Evolutionary conservation across 495 filamentous ascomycete genomes (phyloP).

Genomic region (Rusavskia elegans): DNA sequence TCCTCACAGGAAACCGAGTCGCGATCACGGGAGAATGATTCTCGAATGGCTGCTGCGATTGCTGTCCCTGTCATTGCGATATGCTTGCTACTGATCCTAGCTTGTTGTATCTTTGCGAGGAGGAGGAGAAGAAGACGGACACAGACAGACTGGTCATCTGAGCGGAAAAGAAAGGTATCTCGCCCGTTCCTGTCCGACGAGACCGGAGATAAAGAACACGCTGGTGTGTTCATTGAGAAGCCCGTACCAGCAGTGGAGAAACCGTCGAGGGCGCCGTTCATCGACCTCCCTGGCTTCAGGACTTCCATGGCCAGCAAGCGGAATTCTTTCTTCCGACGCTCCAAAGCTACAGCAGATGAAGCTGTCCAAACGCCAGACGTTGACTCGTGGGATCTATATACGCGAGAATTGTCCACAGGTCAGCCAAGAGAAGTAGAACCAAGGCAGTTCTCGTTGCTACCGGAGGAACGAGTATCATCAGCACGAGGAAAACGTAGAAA

Average conservation of each 20-base stretch:
- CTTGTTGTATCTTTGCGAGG: slow-evolving; percentile 27
- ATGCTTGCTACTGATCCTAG: slow-evolving; percentile 21
- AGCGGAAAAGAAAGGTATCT: slow-evolving; percentile 6
- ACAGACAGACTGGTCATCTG: not conserved
- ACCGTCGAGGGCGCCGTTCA: slow-evolving; percentile 2
- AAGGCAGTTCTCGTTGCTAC: not conserved
- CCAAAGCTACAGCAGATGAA: not conserved
- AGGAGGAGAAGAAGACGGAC: slow-evolving; percentile 16
- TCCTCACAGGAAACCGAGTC: not conserved
- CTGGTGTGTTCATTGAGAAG: not conserved
- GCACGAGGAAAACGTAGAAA: not conserved
- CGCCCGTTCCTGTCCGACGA: not conserved
- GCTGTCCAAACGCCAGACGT: not conserved
- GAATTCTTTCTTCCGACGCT: not conserved
- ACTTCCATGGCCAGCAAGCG: not conserved
- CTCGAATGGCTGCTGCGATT: slow-evolving; percentile 23
- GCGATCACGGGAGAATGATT: not conserved
- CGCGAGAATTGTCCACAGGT: not conserved
- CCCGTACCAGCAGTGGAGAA: not conserved
- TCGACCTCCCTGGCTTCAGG: slow-evolving; percentile 1
- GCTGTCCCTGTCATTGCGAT: slow-evolving; percentile 24
- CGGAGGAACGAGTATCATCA: slow-evolving; percentile 1
- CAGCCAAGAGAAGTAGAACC: not conserved
- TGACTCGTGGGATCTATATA: slow-evolving; percentile 9
- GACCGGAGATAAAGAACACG: not conserved